Evolutionary conservation across 345 rosid species (phyloP), one percentile per base, ranked within the genome.

Genomic region (Lumnitzera littorea): DNA sequence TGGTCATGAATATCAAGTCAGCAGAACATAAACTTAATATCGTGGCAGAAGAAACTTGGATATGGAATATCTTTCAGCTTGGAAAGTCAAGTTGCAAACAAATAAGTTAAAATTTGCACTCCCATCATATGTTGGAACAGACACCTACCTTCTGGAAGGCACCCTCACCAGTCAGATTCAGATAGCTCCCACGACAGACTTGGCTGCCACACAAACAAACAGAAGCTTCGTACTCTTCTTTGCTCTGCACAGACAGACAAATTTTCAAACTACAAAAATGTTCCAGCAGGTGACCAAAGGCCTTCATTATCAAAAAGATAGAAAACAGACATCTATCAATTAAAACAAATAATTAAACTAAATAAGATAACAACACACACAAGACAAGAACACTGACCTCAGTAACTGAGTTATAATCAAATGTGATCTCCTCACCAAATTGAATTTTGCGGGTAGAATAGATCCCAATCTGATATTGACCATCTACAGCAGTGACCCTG

Each of bases 161-260:
- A 67, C 94, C 99, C 82, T 94, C 99, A 48, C 99, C 99, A 10
- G 99, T 95, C 76, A 95, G 80, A 80, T 95, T 95, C 77, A 95
- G 82, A 81, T 95, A 95, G 89, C 96, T 95, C 51, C 99, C 99
- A 53, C 99, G 87, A 66, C 99, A 95, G 55, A 88, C 96, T 83
- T 95, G 99, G 78, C 96, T 95, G 69, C 99, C 99, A 72, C 99
- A 95, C 72, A 95, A 75, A 80, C 99, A 95, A 51, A 95, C 99
- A 72, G 99, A 95, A 52, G 97, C 99, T 76, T 95, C 99, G 62
- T 95, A 95, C 74, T 95, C 99, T 80, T 95, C 99, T 78, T 95
- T 95, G 67, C 99, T 91, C 99, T 95, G 84, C 58, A 53, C 58
- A 65, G 48, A 71, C 72, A 64, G 57, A 63, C 51, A 74, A 55